Base-by-base conservation (phyloP, 371 early-diverging fungal genomes). In the Syncephalastrum contaminatum region DNA sequence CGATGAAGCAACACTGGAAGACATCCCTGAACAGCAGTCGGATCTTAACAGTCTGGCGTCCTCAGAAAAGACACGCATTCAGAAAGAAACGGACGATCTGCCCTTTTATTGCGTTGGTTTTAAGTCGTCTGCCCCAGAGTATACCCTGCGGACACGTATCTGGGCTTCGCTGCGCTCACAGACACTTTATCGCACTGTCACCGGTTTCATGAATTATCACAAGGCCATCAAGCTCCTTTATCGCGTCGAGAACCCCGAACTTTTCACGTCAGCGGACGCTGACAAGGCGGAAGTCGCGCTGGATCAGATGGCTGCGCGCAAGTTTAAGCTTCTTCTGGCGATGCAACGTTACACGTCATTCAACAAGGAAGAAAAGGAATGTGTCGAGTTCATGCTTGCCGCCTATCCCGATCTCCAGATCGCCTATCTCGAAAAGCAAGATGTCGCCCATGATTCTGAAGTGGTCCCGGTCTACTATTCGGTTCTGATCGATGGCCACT, bases 81-180 rank as follows among this genome's bases (percentile, higher is more conserved):
- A 16, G 15, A 30, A 48, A 22, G 84, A 87, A 65, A 80, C 79
- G 19, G 88, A 91, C 49, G 92, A 91, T 54, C 55, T 90, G 18
- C 89, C 91, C 4, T 90, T 91, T 62, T 89, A 91, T 50, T 86
- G 87, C 53, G 79, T 93, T 45, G 91, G 92, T 1, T 91, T 90
- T 72, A 91, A 89, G 64, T 88, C 90, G 4, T 86, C 90, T 5
- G 81, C 90, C 1, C 89, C 92, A 4, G 90, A 92, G 68, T 90
- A 85, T 58, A 89, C 91, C 0, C 78, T 92, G 22, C 83, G 93
- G 20, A 93, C 92, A 4, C 87, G 94, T 20, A 91, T 93, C 41
- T 95, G 94, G 93, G 93, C 94, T 10, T 92, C 93, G 1, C 72
- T 92, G 21, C 85, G 93, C 10, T 85, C 92, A 15, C 93, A 94